phyloP scores from a whole-genome alignment of 306 rosid genomes.

The Cucumis hystrix region DNA sequence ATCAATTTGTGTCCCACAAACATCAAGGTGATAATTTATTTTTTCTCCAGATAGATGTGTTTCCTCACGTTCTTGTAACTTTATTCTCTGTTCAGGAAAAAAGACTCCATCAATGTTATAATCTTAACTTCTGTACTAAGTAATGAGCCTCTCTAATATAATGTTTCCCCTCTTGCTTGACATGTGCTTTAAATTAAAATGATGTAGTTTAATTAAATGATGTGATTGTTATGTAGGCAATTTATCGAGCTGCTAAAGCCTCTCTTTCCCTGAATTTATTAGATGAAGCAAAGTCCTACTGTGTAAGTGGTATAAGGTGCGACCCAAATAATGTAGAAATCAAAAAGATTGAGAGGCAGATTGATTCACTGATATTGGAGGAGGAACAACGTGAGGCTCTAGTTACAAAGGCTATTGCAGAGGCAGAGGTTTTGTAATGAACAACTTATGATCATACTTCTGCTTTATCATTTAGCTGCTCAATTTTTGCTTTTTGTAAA shows the following conservation, averaged over 20 bases:
- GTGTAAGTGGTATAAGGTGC: conserved; percentile 44
- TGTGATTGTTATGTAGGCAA: conserved; percentile 40
- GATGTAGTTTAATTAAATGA: background rate
- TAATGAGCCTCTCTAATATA: background rate
- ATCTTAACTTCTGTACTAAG: background rate
- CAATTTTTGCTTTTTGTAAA: conserved; percentile 14
- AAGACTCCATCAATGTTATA: background rate
- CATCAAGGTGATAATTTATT: conserved; percentile 66
- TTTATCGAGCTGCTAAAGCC: conserved; percentile 78
- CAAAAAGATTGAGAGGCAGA: conserved; percentile 46
- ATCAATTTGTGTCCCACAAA: conserved; percentile 47
- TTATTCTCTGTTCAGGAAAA: background rate
- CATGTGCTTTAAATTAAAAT: background rate
- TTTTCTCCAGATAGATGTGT: conserved; percentile 2
- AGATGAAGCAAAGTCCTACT: conserved; percentile 51
- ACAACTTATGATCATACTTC: background rate
- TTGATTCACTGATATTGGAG: conserved; percentile 46
- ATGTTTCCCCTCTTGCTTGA: background rate
- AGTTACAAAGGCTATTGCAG: conserved; percentile 47
- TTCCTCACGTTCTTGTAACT: conserved; percentile 9
- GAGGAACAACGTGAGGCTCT: conserved; percentile 55
- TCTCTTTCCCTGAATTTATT: conserved; percentile 52
- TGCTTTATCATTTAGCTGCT: conserved; percentile 14
- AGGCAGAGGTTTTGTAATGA: conserved; percentile 41
- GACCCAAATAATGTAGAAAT: conserved; percentile 63